Evolutionary conservation across 2,329 filamentous ascomycete genomes (phyloP), one percentile per base, ranked within the genome.

Genomic region (Ambrosiella xylebori): DNA sequence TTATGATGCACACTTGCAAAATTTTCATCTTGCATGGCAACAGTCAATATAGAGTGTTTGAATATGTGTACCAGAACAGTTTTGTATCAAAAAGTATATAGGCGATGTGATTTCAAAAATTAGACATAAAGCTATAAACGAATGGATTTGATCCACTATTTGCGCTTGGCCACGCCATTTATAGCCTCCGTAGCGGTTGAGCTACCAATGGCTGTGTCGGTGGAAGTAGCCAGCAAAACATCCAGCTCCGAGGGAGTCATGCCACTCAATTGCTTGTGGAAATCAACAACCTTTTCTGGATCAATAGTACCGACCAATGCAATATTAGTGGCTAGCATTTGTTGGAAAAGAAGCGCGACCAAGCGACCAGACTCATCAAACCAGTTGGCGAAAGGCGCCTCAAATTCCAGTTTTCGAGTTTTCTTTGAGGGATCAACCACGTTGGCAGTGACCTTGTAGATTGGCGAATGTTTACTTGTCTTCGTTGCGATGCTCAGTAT

Each of bases 401-500:
- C 71, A 61, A 89, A 69, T 62, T 80, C 74, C 61, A 80, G 66
- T 15, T 72, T 73, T 61, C 75, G 66, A 45, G 68, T 63, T 56
- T 68, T 67, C 61, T 67, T 68, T 41, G 67, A 65, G 60, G 70
- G 72, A 39, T 68, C 65, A 40, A 73, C 74, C 57, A 81, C 71
- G 52, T 74, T 77, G 56, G 95, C 76, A 49, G 77, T 81, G 61
- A 95, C 72, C 66, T 86, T 78, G 74, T 98, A 98, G 50, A 82
- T 78, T 0, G 89, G 88, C 44, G 84, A 78, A 70, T 90, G 81
- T 69, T 96, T 96, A 66, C 85, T 84, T 0, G 81, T 82, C 1
- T 77, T 79, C 44, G 83, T 87, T 1, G 78, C 75, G 63, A 97
- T 82, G 13, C 79, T 79, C 66, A 96, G 78, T 84, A 93, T 63